A percentile compares a stretch with the other conserved stretches of the same genome.
Conservation (phyloP, 2,329 filamentous ascomycete genomes). For the Apiospora marii region DNA sequence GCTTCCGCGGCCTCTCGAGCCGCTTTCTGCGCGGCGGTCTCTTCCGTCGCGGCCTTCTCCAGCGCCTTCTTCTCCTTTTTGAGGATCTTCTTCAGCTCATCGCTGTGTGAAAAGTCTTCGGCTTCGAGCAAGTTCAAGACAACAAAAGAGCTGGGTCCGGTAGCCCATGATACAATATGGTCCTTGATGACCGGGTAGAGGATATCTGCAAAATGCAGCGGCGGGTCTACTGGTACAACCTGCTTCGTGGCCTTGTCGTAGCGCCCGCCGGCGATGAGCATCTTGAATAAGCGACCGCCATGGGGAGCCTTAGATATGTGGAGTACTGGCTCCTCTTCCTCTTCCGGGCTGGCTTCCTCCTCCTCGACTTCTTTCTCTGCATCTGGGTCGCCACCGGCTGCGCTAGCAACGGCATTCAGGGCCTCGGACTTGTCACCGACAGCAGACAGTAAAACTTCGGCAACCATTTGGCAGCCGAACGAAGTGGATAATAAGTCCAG, state of each 20-base stretch:
- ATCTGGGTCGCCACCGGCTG: constrained; percentile 63
- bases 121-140: constrained; percentile 83
- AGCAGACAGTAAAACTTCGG: constrained; percentile 80
- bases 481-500: constrained; percentile 74
- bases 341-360: constrained; percentile 36
- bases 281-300: constrained; percentile 87
- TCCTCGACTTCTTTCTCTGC: constrained; percentile 43
- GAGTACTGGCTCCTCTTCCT: constrained; percentile 42
- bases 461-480: constrained; percentile 87
- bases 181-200: constrained; percentile 85
- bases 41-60: constrained; percentile 70
- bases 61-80: constrained; percentile 77
- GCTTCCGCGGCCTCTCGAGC: constrained; percentile 60
- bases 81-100: constrained; percentile 73
- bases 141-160: constrained; percentile 84
- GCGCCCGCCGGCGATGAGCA: constrained; percentile 85
- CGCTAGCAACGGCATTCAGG: constrained; percentile 72
- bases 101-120: constrained; percentile 70
- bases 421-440: constrained; percentile 80
- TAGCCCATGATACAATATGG: constrained; percentile 83
- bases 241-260: constrained; percentile 80
- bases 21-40: constrained; percentile 61
- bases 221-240: constrained; percentile 75
- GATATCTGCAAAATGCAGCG: constrained; percentile 79
- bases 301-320: constrained; percentile 69